A percentile compares a stretch with the other conserved stretches of the same genome.
Evolutionary conservation across 2,329 filamentous ascomycete genomes (phyloP).

Genomic region (Fusarium metavorans): DNA sequence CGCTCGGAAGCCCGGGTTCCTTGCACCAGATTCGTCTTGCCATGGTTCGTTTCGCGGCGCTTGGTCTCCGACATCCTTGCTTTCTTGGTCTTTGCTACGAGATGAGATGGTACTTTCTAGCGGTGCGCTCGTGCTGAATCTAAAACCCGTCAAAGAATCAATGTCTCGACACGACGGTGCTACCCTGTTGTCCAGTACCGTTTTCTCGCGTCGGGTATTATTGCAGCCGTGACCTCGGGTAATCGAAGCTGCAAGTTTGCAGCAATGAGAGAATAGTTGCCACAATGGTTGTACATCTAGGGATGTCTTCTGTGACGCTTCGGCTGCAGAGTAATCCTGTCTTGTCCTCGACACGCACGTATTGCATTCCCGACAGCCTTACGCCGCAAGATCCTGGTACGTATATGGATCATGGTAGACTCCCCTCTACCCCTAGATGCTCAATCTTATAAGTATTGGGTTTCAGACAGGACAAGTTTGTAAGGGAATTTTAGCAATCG

Average conservation of each 20-base stretch:
- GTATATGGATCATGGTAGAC: background rate
- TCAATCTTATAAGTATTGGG: background rate
- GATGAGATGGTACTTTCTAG: background rate
- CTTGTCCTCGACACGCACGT: background rate
- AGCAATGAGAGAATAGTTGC: background rate
- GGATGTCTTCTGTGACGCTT: background rate
- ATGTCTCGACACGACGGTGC: conserved; percentile 20
- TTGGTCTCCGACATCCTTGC: background rate
- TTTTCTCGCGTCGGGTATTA: background rate
- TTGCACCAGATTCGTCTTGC: background rate
- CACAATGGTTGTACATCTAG: background rate
- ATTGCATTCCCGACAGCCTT: background rate
- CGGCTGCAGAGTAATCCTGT: background rate
- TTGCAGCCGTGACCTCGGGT: background rate
- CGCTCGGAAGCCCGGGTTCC: background rate
- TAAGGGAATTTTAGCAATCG: background rate
- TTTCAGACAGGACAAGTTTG: background rate
- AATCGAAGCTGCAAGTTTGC: background rate
- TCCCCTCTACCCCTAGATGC: background rate
- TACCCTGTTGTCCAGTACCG: background rate
- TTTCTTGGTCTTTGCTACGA: background rate
- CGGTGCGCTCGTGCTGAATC: conserved; percentile 1
- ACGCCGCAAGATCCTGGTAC: background rate
- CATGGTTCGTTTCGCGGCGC: conserved; percentile 6
- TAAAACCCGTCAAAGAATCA: conserved; percentile 9